These are phyloP conservation scores for Mucor saturninus DNA, from an alignment of 371 early-diverging fungal species.

Conservation along the genomic window DNA sequence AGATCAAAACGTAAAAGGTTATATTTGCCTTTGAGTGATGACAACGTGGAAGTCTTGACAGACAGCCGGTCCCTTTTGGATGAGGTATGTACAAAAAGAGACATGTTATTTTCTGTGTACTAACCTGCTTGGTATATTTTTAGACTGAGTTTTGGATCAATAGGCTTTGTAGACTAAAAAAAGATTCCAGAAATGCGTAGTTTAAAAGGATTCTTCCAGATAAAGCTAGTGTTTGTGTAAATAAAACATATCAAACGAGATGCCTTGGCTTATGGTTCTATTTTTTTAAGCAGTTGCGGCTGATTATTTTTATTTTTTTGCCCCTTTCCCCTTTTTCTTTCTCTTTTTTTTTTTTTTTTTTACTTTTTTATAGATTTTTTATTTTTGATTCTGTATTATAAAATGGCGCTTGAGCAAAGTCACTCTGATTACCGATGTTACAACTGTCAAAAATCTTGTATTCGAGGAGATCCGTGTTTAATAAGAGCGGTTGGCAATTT, in stretches of 20 bases:
- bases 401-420: neutral
- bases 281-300: neutral
- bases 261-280: neutral
- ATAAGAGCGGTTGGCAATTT: constrained; percentile 24
- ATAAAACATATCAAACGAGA: neutral
- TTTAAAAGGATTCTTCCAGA: constrained; percentile 3
- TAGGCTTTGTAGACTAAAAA: constrained; percentile 2
- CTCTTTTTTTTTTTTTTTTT: constrained; percentile 4
- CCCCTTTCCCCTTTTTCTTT: neutral
- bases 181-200: constrained; percentile 5
- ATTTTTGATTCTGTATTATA: neutral
- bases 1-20: constrained; percentile 23
- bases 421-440: constrained; percentile 15
- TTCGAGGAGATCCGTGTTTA: constrained; percentile 23
- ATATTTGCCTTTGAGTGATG: constrained; percentile 22
- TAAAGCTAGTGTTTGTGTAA: neutral
- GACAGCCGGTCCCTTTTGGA: constrained; percentile 4
- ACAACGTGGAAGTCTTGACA: constrained; percentile 9
- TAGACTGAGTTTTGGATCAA: constrained; percentile 20
- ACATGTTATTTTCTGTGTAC: neutral
- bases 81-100: constrained; percentile 15
- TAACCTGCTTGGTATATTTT: neutral
- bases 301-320: constrained; percentile 1
- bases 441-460: constrained; percentile 21
- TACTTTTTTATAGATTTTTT: neutral